Evolutionary conservation across 2,329 filamentous ascomycete genomes (phyloP), one percentile per base, ranked within the genome.

Genomic region (Stemphylium lycopersici): DNA sequence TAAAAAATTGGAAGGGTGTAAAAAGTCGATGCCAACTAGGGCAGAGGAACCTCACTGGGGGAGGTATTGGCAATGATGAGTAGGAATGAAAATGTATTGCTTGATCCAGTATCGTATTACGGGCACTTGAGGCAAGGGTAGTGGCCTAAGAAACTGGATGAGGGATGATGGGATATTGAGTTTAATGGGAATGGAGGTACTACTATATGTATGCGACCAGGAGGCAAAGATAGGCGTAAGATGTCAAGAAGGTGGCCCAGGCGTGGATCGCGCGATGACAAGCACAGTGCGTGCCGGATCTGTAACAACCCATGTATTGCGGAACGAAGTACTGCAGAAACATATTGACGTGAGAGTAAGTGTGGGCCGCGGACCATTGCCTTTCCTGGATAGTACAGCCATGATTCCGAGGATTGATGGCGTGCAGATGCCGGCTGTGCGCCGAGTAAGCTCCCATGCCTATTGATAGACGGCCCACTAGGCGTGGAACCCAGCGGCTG

Each of bases 331-430:
- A 73, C 69, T 74, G 67, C 68, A 72, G 67, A 65, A 71, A 65
- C 69, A 69, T 69, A 68, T 76, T 75, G 73, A 74, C 72, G 69
- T 76, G 72, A 75, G 70, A 63, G 67, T 59, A 49, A 68, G 61
- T 69, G 68, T 74, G 68, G 70, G 71, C 65, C 66, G 64, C 63
- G 62, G 61, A 55, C 69, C 64, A 69, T 67, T 63, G 64, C 67
- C 56, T 58, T 66, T 66, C 66, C 61, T 69, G 69, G 69, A 66
- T 71, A 65, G 71, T 63, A 56, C 63, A 55, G 62, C 67, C 70
- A 66, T 65, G 56, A 66, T 66, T 59, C 68, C 67, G 70, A 74
- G 62, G 56, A 56, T 63, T 61, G 62, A 72, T 73, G 68, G 72
- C 63, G 66, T 65, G 72, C 71, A 74, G 58, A 60, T 58, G 59